Evolutionary conservation across 768 basidiomycete species (phyloP).

Genomic region (Mycena polygramma): DNA sequence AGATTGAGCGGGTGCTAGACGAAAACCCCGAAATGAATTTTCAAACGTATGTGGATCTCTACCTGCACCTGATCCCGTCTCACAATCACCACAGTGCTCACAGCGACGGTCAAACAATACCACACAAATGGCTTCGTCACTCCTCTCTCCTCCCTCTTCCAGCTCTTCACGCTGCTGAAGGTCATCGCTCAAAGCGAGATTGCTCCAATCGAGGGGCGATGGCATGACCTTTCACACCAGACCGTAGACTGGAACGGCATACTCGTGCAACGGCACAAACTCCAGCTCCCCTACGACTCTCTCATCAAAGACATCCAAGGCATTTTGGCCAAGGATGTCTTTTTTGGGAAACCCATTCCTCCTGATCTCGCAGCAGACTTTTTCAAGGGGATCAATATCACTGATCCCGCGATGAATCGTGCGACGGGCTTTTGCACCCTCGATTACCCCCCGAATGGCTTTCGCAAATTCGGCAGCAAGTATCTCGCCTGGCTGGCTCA

Average conservation of each 20-base stretch:
- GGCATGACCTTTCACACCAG: background rate
- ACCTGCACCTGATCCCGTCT: background rate
- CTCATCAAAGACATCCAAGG: slow-evolving; percentile 12
- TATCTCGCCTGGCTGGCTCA: slow-evolving; percentile 21
- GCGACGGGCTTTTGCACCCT: slow-evolving; percentile 13
- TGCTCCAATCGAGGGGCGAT: background rate
- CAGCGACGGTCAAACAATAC: slow-evolving; percentile 7
- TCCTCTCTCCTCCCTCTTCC: slow-evolving; percentile 16
- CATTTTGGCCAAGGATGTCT: background rate
- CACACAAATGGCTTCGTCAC: slow-evolving; percentile 1
- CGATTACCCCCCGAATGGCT: slow-evolving; percentile 13
- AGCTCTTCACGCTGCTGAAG: slow-evolving; percentile 18
- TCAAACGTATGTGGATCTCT: background rate
- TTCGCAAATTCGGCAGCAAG: background rate
- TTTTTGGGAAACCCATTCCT: slow-evolving; percentile 16
- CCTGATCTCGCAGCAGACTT: slow-evolving; percentile 10
- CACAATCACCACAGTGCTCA: slow-evolving; percentile 18
- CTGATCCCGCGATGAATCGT: slow-evolving; percentile 6
- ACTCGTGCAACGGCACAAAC: background rate
- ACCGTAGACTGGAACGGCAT: slow-evolving; percentile 23
- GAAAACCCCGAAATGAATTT: slow-evolving; percentile 6
- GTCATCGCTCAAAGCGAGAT: slow-evolving; percentile 17
- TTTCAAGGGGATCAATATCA: slow-evolving; percentile 5
- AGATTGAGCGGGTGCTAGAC: slow-evolving; percentile 18
- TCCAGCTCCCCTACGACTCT: background rate